Percentiles rank a stretch among this genome's conserved stretches.
Conservation (phyloP, 2,329 filamentous ascomycete species). For the Cryoendolithus antarcticus region DNA sequence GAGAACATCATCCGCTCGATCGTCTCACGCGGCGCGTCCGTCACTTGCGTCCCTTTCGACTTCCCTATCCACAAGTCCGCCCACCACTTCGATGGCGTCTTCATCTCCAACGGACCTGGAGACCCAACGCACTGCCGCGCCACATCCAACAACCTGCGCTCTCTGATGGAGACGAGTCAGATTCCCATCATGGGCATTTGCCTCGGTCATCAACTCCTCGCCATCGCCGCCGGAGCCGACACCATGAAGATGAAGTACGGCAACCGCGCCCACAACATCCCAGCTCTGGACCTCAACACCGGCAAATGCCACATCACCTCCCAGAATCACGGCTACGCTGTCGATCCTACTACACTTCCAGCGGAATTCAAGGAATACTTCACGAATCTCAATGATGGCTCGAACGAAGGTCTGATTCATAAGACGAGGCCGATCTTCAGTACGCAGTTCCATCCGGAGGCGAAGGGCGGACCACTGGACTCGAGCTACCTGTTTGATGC, state of each 20-base stretch:
- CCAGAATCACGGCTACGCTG: slow-evolving; percentile 96
- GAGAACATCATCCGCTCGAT: slow-evolving; percentile 97
- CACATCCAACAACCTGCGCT: slow-evolving; percentile 82
- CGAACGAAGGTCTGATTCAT: slow-evolving; percentile 97
- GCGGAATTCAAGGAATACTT: slow-evolving; percentile 95
- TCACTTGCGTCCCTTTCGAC: slow-evolving; percentile 91
- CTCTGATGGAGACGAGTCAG: slow-evolving; percentile 81
- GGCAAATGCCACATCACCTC: slow-evolving; percentile 97
- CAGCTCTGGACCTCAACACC: slow-evolving; percentile 83
- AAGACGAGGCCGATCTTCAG: slow-evolving; percentile 93
- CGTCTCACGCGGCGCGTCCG: slow-evolving; percentile 78
- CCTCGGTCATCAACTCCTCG: slow-evolving; percentile 90
- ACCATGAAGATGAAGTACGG: slow-evolving; percentile 99
- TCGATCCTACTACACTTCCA: slow-evolving; percentile 72
- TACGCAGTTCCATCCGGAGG: slow-evolving; percentile 97
- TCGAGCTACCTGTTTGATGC: slow-evolving; percentile 93
- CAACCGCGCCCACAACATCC: slow-evolving; percentile 98
- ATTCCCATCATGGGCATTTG: slow-evolving; percentile 97
- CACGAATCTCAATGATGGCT: slow-evolving; percentile 93
- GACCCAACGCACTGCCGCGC: slow-evolving; percentile 94
- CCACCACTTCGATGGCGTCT: slow-evolving; percentile 94
- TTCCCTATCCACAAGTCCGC: slow-evolving; percentile 98
- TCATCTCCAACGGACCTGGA: slow-evolving; percentile 97
- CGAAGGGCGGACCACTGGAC: slow-evolving; percentile 93
- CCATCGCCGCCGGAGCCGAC: slow-evolving; percentile 72